Base-by-base conservation (phyloP, 1,139 yeast genomes). In the Entelexis paramagnoliae region DNA sequence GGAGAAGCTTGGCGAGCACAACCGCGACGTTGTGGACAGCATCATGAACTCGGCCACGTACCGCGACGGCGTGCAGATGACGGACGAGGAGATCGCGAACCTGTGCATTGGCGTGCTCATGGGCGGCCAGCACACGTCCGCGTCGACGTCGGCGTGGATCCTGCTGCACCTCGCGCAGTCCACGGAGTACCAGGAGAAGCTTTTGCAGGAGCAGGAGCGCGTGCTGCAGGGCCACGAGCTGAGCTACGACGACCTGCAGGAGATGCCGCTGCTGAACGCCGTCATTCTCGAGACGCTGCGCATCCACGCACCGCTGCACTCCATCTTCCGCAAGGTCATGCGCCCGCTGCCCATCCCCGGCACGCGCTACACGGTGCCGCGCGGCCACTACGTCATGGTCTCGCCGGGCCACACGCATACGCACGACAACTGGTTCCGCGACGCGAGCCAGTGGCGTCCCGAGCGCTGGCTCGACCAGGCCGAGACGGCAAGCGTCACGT, bases 91-190 rank as follows among this genome's bases (percentile, higher is more conserved):
- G 71, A 87, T 91, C 65, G 94, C 97, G 41, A 84, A 89, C 70
- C 75, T 93, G 67, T 75, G 88, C 69, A 91, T 91, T 68, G 99
- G 97, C 67, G 81, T 93, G 52, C 76, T 93, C 58, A 91, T 91
- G 99, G 99, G 98, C 62, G 99, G 98, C 57, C 99, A 91, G 72
- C 99, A 91, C 69, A 93, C 99, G 30, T 84, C 95, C 61, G 94
- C 97, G 46, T 78, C 97, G 28, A 91, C 98, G 26, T 85, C 96
- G 46, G 85, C 96, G 28, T 91, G 98, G 98, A 80, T 80, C 64
- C 74, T 91, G 66, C 76, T 91, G 60, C 98, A 91, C 66, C 76
- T 91, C 60, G 97, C 89, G 60, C 93, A 83, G 63, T 74, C 78
- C 60, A 94, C 94, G 42, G 82, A 85, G 41, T 70, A 89, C 54